Evolutionary conservation across 495 filamentous ascomycete genomes (phyloP).

Genomic region (Pseudomonodictys pantanalensis): DNA sequence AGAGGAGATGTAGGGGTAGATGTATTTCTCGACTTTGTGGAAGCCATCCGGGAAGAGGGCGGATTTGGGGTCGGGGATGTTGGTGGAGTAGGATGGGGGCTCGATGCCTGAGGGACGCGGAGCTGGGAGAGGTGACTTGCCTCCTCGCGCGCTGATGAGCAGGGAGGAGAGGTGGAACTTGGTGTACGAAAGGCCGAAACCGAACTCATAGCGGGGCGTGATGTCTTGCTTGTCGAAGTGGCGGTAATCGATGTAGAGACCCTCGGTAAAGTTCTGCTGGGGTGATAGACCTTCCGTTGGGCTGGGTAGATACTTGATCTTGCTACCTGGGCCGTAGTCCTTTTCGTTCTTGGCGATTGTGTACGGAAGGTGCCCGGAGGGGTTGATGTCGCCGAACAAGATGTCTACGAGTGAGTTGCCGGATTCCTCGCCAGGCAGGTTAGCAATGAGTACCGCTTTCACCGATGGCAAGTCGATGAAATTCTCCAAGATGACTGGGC

Average conservation of each 20-base stretch:
- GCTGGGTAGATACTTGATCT: slow-evolving; percentile 73
- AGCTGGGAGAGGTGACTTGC: slow-evolving; percentile 50
- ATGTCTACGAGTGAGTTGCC: slow-evolving; percentile 83
- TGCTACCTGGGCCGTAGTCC: slow-evolving; percentile 78
- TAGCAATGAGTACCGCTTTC: slow-evolving; percentile 79
- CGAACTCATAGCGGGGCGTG: slow-evolving; percentile 71
- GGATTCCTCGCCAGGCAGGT: slow-evolving; percentile 87
- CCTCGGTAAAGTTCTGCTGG: slow-evolving; percentile 81
- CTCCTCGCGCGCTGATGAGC: slow-evolving; percentile 41
- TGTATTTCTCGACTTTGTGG: slow-evolving; percentile 68
- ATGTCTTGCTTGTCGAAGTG: slow-evolving; percentile 76
- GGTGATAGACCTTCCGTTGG: slow-evolving; percentile 55
- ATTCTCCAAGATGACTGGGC: slow-evolving; percentile 77
- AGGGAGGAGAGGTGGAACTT: slow-evolving; percentile 68
- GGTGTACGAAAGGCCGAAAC: slow-evolving; percentile 78
- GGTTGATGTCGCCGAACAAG: slow-evolving; percentile 79
- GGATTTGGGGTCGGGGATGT: slow-evolving; percentile 55
- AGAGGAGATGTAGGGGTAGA: slow-evolving; percentile 78
- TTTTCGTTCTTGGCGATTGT: slow-evolving; percentile 77
- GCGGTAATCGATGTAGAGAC: slow-evolving; percentile 85
- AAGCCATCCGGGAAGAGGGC: slow-evolving; percentile 67
- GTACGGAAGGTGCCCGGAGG: slow-evolving; percentile 83
- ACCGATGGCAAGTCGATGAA: slow-evolving; percentile 80
- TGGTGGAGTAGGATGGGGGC: slow-evolving; percentile 60
- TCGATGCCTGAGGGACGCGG: slow-evolving; percentile 56